Conservation (phyloP, 2,329 filamentous ascomycete species). For the Meredithiella fracta region DNA sequence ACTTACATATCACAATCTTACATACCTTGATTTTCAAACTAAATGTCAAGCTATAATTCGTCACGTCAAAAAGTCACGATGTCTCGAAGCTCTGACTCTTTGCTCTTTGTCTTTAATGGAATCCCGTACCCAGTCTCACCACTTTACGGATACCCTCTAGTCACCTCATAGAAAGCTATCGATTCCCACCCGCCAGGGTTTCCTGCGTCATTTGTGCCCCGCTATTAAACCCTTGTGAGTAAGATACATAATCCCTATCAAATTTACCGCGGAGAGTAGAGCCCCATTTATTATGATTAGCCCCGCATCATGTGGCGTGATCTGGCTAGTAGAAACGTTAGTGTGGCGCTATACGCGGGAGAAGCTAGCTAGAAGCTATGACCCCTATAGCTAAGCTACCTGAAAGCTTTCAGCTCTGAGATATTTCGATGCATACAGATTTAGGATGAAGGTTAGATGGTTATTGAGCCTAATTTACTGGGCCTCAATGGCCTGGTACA, state of each 20-base stretch:
- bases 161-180: constrained; percentile 1
- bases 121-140: not conserved
- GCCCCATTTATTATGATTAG: constrained; percentile 1
- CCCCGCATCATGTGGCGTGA: constrained; percentile 9
- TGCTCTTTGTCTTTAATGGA: not conserved
- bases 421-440: not conserved
- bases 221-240: constrained; percentile 9
- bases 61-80: not conserved
- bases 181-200: not conserved
- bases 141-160: constrained; percentile 5
- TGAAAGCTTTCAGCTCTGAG: too few species aligned
- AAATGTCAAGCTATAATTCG: not conserved
- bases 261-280: not conserved
- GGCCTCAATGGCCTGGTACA: too few species aligned
- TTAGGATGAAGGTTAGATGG: not conserved
- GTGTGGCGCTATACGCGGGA: too few species aligned
- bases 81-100: not conserved
- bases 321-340: not conserved
- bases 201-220: not conserved
- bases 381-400: not conserved
- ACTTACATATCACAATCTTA: not conserved
- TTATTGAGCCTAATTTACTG: too few species aligned
- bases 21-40: not conserved
- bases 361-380: not conserved
- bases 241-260: too few species aligned